Evolutionary conservation across 2,329 filamentous ascomycete species (phyloP), one percentile per base, ranked within the genome.

Genomic region (Exophiala calicioides): DNA sequence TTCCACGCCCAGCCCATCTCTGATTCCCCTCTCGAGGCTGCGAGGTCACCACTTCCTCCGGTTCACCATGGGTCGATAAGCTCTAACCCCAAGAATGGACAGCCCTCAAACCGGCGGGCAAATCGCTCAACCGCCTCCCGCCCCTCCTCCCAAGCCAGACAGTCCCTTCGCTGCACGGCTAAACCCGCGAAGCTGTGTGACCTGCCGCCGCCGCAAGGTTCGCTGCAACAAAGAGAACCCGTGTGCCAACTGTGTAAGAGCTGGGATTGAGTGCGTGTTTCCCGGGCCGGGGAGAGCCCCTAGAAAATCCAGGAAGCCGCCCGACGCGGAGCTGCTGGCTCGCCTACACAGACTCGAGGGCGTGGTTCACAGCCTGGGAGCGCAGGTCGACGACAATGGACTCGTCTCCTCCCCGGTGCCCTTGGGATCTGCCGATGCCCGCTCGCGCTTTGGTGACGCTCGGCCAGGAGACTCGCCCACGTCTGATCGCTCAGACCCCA

Each of bases 201-300:
- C 71, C 30, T 74, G 71, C 54, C 70, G 71, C 20, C 67, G 68
- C 31, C 62, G 71, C 30, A 74, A 74, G 51, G 71, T 76, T 12
- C 68, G 71, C 41, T 76, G 73, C 55, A 71, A 75, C 52, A 76
- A 75, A 58, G 31, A 65, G 23, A 64, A 68, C 9, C 72, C 72
- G 19, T 76, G 73, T 56, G 70, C 69, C 24, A 75, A 76, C 52
- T 76, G 73, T 50, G 57, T 63, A 36, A 73, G 68, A 59, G 68
- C 69, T 0, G 68, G 76, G 35, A 79, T 79, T 51, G 78, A 82
- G 47, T 84, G 81, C 60, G 58, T 82, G n/a, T 84, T 81, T 57
- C 81, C 81, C 3, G 73, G 76, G 3, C 80, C 80, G 2, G 80
- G 80, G 3, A 69, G 81, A 47, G 80, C 80, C 3, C 79, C 80